Evolutionary conservation across 2,329 filamentous ascomycete species (phyloP).

Genomic region (Aspergillus phoenicis): DNA sequence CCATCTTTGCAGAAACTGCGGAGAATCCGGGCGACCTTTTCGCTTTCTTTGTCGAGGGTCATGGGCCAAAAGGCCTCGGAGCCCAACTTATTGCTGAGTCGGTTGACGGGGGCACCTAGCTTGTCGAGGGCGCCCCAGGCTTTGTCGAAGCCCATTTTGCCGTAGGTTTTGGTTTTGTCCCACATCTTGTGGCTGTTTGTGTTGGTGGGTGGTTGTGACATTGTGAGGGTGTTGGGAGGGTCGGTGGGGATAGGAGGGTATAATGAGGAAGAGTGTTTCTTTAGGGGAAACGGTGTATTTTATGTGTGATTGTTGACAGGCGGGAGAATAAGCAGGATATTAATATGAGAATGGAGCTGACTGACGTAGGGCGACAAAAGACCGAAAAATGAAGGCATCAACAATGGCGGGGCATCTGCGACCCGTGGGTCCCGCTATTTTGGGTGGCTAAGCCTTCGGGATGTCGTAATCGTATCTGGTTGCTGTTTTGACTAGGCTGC

Average conservation of each 20-base stretch:
- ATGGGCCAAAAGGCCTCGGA: constrained; percentile 82
- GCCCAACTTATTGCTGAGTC: constrained; percentile 76
- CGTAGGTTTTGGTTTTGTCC: constrained; percentile 46
- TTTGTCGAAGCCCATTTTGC: constrained; percentile 71
- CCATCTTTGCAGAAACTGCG: constrained; percentile 85
- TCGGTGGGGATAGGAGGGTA: not conserved
- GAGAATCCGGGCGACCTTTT: constrained; percentile 85
- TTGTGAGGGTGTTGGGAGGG: not conserved
- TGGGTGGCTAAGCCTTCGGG: not conserved
- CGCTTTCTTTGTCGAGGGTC: constrained; percentile 81
- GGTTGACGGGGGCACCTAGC: constrained; percentile 74
- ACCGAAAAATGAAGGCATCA: not conserved
- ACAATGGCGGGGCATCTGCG: not conserved
- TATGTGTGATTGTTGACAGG: not conserved
- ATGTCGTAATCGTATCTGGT: not conserved
- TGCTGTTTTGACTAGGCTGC: too few relatives aligned
- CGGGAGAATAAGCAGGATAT: too few relatives aligned
- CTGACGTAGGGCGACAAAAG: not conserved
- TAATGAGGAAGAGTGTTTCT: too few relatives aligned
- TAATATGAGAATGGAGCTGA: too few relatives aligned
- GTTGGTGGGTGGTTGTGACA: constrained; percentile 6
- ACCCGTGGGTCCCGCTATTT: not conserved
- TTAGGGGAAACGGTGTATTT: not conserved
- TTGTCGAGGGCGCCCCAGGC: constrained; percentile 68
- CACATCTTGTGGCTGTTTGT: not conserved